Evolutionary conservation across 140 eudicot species (phyloP), one percentile per base, ranked within the genome.

Genomic region (Flaveria floridana): DNA sequence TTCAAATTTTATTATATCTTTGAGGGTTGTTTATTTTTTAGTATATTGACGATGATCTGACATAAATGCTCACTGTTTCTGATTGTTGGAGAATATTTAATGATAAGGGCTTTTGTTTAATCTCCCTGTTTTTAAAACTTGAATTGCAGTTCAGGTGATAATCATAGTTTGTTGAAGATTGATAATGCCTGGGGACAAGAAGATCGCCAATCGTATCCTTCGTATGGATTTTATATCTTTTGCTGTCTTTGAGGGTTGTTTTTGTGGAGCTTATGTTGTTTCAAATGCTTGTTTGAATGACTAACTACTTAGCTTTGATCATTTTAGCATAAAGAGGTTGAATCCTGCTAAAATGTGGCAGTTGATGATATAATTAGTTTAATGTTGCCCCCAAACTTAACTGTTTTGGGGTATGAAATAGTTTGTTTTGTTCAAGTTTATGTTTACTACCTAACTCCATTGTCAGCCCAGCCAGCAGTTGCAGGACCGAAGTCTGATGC

Each of bases 121-220:
- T 26, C 16, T 25, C 30, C 14, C 37, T 14, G 13, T 53, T 55
- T 62, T 30, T 14, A 8, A 61, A 70, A 46, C 30, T 48, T 68
- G 23, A 25, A 47, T 53, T 68, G 7, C 58, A 68, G 23, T 86
- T 82, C 72, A 82, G 84, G 84, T 76, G 57, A 71, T 73, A 46
- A 30, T 52, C 26, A 42, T 71, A 56, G 16, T 20, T 70, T 14
- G 34, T 76, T 68, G 81, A 80, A 76, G 68, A 77, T 65, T 37
- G 72, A 57, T 56, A 3, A 86, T 87, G 91, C 84, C 88, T 25
- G 89, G 91, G 74, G 88, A 86, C 80, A 81, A 84, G 84, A 81
- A 68, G 14, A 63, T 73, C 30, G 81, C 79, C 41, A 68, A 81
- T 82, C 37, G 96, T 90, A 90, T 87, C 87, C 84, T 76, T 34